A percentile compares a stretch with the other conserved stretches of the same genome.
Evolutionary conservation across 805 yeast species (phyloP).

Genomic region (Osmozyma mogii): DNA sequence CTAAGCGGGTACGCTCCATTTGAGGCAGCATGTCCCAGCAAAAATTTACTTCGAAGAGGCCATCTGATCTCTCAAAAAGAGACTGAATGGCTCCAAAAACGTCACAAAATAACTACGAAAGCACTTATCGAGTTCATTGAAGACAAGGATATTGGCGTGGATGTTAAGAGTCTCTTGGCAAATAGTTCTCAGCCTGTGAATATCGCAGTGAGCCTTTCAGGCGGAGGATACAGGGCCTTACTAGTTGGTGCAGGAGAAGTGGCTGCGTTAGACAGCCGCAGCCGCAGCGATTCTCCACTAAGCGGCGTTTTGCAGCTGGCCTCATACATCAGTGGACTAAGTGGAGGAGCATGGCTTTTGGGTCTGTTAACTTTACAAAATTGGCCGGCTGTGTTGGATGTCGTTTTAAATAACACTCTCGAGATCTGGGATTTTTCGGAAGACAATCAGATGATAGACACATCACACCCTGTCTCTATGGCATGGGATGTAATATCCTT

Average conservation of each 20-base stretch:
- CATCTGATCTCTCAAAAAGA: constrained; percentile 18
- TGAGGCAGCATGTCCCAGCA: constrained; percentile 19
- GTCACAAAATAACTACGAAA: constrained; percentile 17
- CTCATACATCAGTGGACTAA: constrained; percentile 66
- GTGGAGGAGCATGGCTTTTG: constrained; percentile 82
- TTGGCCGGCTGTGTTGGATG: constrained; percentile 62
- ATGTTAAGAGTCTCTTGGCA: constrained; percentile 15
- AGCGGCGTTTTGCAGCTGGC: constrained; percentile 71
- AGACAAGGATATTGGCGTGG: constrained; percentile 16
- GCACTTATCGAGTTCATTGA: constrained; percentile 18
- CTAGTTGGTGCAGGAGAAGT: constrained; percentile 8
- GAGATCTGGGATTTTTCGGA: constrained; percentile 30
- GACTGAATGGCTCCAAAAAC: constrained; percentile 15
- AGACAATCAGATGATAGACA: constrained; percentile 22
- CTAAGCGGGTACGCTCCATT: constrained; percentile 25
- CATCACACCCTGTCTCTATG: constrained; percentile 7
- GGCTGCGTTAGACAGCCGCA: constrained; percentile 13
- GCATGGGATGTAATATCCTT: constrained; percentile 14
- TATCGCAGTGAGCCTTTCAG: neutral
- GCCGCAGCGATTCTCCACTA: constrained; percentile 33
- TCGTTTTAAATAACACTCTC: constrained; percentile 28
- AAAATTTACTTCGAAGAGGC: constrained; percentile 18
- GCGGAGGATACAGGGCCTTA: constrained; percentile 1
- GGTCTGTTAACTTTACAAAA: constrained; percentile 62
- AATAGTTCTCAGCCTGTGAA: constrained; percentile 7